Base-by-base conservation (phyloP, 1,139 yeast genomes). In the Zygosaccharomyces sapae region DNA sequence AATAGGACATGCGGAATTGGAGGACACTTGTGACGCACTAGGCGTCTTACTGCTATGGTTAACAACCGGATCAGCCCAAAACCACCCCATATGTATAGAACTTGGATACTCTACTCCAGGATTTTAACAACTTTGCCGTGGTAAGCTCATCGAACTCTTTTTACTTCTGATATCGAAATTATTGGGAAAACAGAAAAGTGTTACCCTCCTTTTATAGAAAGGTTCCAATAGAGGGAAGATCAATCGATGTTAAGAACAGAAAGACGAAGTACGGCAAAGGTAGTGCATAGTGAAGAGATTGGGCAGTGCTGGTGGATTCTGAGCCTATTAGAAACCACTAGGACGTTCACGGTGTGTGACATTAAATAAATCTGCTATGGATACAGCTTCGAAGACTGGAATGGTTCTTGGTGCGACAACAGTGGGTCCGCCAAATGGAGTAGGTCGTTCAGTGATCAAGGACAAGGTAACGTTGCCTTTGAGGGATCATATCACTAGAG, bases 51-150 rank as follows among this genome's bases (percentile, higher is more conserved):
- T 5, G 4, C 19, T 43, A 10, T 43, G 20, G 12, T 29, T 20
- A 12, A 36, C 46, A 12, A 54, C 45, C 18, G 57, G 55, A 51
- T 74, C 79, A 43, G 87, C 83, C 92, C 92, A 85, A 67, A 85
- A 84, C 88, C 89, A 83, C 57, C 95, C 95, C 95, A 86, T 85
- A 1, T 31, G 34, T 5, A 13, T 18, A 22, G 8, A 9, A 27
- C 9, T 22, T 22, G n/a, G n/a, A 22, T 22, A 22, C 25, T 7
- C 25, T n/a, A n/a, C n/a, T n/a, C n/a, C n/a, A n/a, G n/a, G n/a
- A n/a, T n/a, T n/a, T n/a, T n/a, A n/a, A n/a, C n/a, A n/a, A n/a
- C n/a, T 31, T n/a, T 31, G 4, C 6, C 3, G 9, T 8, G 7
- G 13, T 9, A 31, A 13, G 16, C 34, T 31, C 34, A 31, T 29